Evolutionary conservation across 1,139 yeast species (phyloP).

Genomic region (Pichia kudriavzevii): DNA sequence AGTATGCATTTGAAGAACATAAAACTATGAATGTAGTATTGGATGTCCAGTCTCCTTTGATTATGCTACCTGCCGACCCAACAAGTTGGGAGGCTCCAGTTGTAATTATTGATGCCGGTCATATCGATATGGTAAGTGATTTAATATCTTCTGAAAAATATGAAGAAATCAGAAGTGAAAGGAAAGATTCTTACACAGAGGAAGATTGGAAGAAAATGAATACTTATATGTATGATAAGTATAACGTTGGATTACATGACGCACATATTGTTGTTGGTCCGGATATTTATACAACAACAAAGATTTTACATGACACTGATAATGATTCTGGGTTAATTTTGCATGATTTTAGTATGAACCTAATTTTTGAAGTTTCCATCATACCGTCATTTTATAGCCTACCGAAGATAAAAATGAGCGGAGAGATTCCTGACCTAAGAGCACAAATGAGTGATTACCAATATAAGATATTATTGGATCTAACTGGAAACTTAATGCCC

Average conservation of each 20-base stretch:
- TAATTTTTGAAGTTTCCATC: slow-evolving; percentile 73
- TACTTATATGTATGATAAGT: slow-evolving; percentile 83
- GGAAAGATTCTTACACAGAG: slow-evolving; percentile 55
- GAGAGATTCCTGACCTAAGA: slow-evolving; percentile 67
- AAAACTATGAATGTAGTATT: slow-evolving; percentile 78
- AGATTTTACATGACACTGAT: slow-evolving; percentile 48
- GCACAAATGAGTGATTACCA: slow-evolving; percentile 82
- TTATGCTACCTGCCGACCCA: slow-evolving; percentile 82
- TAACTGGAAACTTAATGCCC: too few relatives aligned
- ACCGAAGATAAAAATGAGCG: slow-evolving; percentile 67
- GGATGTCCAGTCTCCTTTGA: slow-evolving; percentile 89
- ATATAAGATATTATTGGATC: slow-evolving; percentile 76
- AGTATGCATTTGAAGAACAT: slow-evolving; percentile 90
- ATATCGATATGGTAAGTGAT: slow-evolving; percentile 75
- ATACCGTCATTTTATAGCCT: slow-evolving; percentile 67
- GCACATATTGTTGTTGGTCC: slow-evolving; percentile 89
- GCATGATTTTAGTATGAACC: slow-evolving; percentile 67
- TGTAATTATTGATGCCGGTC: slow-evolving; percentile 93
- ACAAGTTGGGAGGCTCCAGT: slow-evolving; percentile 79
- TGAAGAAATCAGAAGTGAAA: slow-evolving; percentile 62
- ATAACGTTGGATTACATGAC: slow-evolving; percentile 67
- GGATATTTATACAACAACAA: slow-evolving; percentile 66
- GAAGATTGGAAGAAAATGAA: slow-evolving; percentile 68
- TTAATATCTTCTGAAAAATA: slow-evolving; percentile 66
- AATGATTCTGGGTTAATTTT: slow-evolving; percentile 51